These are phyloP conservation scores for Stereum hirsutum DNA, from an alignment of 1,284 basidiomycete species.

Conservation along the genomic window DNA sequence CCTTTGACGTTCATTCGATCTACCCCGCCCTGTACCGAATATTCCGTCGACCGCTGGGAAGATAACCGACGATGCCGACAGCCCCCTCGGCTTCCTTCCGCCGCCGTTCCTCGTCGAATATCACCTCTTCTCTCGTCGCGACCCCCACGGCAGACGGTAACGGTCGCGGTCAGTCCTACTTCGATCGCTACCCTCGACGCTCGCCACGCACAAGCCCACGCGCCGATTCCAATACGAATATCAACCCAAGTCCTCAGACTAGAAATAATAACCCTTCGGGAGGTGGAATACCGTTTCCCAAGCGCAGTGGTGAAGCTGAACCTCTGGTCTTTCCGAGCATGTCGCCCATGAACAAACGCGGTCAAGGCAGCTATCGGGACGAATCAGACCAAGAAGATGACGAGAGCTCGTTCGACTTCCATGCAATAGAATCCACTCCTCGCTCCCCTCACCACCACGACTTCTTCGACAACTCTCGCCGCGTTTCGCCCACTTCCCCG, in stretches of 20 bases:
- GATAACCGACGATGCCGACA: constrained; percentile 4
- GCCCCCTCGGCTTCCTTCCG: constrained; percentile 17
- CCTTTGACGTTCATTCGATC: too few species aligned
- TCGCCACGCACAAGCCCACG: constrained; percentile 5
- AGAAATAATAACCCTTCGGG: too few species aligned
- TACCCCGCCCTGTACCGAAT: not conserved
- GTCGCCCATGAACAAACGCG: too few species aligned
- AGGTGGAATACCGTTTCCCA: too few species aligned
- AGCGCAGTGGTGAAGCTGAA: too few species aligned
- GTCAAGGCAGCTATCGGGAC: too few species aligned
- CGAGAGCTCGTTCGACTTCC: constrained; percentile 4
- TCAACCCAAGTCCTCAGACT: too few species aligned
- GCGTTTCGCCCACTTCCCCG: constrained; percentile 13
- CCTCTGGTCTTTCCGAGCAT: too few species aligned
- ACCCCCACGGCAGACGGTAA: constrained; percentile 37
- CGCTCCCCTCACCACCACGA: too few species aligned
- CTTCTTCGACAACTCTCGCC: constrained; percentile 8
- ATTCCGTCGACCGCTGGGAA: not conserved
- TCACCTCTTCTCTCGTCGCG: constrained; percentile 45
- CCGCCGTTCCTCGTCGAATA: constrained; percentile 37
- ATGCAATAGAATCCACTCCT: too few species aligned
- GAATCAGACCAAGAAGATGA: too few species aligned
- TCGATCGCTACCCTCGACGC: constrained; percentile 21
- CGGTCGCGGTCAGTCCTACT: constrained; percentile 20
- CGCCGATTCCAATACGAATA: constrained; percentile 1